Base-by-base conservation (phyloP, 208 protist genomes). In the Acanthamoeba triangularis region DNA sequence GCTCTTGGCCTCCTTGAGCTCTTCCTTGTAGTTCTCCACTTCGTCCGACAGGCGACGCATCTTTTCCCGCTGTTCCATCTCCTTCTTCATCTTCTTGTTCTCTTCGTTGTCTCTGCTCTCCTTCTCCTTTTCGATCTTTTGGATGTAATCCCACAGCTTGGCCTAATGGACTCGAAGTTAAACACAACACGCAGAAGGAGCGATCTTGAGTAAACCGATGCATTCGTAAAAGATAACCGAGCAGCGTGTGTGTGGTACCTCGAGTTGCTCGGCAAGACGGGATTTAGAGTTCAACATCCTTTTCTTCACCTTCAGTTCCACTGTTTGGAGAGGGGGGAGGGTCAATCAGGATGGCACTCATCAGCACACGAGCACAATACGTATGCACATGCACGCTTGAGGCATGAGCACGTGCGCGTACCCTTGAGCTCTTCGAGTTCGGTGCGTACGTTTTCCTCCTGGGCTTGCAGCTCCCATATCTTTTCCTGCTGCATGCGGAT, bases 111-210 rank as follows among this genome's bases (percentile, higher is more conserved):
- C 80, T 14, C 80, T 56, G 47, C 11, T 88, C 80, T 88, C 80
- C 80, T 88, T 88, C 80, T 88, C 80, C 80, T 88, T 54, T 30
- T 88, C 80, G 25, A 88, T 88, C 49, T 88, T 88, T 63, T 88
- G 80, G 23, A 88, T 88, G 52, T 88, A 88, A 49, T 88, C 80
- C 80, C 80, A 88, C 80, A 88, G 49, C 41, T 88, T 88, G 13
- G 80, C 80, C 59, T 65, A 20, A 7, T 0, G 1, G 23, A 11
- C 20, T 30, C 28, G 23, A 11, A 33, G 35, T 76, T 76, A 16
- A 72, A 72, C n/a, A 72, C 16, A 72, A 16, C 6, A 10, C 63
- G 30, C 23, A 65, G 28, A n/a, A 65, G 28, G 28, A 65, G 16
- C 16, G 16, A 65, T 7, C 16, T 65, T n/a, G 28, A 65, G 28